These are phyloP conservation scores for Raffaelea arxii DNA, from an alignment of 2,329 filamentous ascomycete genomes.

Conservation along the genomic window DNA sequence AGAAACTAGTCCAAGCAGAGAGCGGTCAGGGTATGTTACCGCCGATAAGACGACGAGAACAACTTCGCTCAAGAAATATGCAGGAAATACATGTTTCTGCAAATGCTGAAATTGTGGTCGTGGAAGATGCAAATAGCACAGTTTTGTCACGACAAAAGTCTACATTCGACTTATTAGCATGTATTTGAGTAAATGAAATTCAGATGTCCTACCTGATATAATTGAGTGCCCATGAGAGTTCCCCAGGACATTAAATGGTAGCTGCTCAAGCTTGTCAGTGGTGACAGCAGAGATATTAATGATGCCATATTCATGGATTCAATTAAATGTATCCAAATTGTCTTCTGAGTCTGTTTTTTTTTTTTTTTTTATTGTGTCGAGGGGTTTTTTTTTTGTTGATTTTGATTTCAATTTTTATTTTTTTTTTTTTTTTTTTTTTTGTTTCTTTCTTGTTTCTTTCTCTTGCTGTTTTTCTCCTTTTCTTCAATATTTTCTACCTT, in stretches of 20 bases:
- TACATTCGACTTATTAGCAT: background rate
- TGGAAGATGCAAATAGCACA: slow-evolving; percentile 1
- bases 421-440: too few species aligned
- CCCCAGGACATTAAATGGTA: slow-evolving; percentile 4
- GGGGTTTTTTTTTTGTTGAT: too few species aligned
- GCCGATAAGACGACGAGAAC: background rate
- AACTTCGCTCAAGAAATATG: background rate
- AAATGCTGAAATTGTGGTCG: slow-evolving; percentile 1
- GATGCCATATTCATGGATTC: too few species aligned
- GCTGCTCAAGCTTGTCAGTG: background rate
- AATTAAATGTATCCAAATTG: too few species aligned
- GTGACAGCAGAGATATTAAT: too few species aligned
- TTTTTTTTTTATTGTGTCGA: too few species aligned
- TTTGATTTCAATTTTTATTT: too few species aligned
- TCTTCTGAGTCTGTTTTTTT: too few species aligned
- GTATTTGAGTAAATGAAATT: background rate
- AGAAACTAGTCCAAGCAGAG: background rate
- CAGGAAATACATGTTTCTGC: slow-evolving; percentile 1
- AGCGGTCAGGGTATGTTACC: background rate
- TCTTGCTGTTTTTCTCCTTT: too few species aligned
- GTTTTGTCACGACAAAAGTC: slow-evolving; percentile 4
- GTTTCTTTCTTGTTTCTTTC: too few species aligned
- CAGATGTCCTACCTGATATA: background rate
- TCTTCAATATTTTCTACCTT: too few species aligned
- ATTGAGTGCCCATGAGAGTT: background rate